phyloP scores from a whole-genome alignment of 208 protist species.

The Leishmania braziliensis region DNA sequence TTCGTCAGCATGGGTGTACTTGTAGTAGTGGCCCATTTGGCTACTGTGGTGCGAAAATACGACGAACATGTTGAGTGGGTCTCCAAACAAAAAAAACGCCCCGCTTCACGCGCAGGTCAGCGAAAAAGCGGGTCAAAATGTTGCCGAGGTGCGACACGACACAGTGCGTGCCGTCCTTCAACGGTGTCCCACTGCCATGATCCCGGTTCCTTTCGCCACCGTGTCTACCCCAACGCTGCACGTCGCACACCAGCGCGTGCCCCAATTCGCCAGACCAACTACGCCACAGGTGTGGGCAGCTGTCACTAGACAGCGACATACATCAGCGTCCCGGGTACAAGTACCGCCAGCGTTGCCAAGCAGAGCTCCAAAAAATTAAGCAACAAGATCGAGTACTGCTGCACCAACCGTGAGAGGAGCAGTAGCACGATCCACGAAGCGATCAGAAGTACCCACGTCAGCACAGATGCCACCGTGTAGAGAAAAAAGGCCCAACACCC shows the following conservation, averaged over 20 bases:
- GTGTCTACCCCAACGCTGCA: too few relatives aligned
- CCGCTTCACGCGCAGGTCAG: too few relatives aligned
- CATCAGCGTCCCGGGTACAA: background rate
- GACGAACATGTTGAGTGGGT: too few relatives aligned
- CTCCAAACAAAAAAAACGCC: too few relatives aligned
- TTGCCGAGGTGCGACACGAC: too few relatives aligned
- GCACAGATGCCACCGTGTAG: background rate
- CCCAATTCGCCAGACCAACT: background rate
- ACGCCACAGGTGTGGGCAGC: background rate
- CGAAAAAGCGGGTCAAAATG: too few relatives aligned
- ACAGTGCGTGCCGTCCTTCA: too few relatives aligned
- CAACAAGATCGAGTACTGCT: background rate
- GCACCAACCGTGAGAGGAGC: background rate
- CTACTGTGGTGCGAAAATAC: too few relatives aligned
- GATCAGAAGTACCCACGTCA: background rate
- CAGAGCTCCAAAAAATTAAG: background rate
- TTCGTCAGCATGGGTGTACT: too few relatives aligned
- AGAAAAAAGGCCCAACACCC: background rate
- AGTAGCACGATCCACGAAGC: background rate
- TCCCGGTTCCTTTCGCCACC: too few relatives aligned
- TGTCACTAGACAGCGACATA: background rate
- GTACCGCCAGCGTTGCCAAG: background rate
- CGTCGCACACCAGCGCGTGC: background rate
- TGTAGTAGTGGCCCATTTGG: too few relatives aligned
- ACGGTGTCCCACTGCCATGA: too few relatives aligned